These are phyloP conservation scores for Panaeolus papilionaceus DNA, from an alignment of 768 basidiomycete species.

Conservation along the genomic window DNA sequence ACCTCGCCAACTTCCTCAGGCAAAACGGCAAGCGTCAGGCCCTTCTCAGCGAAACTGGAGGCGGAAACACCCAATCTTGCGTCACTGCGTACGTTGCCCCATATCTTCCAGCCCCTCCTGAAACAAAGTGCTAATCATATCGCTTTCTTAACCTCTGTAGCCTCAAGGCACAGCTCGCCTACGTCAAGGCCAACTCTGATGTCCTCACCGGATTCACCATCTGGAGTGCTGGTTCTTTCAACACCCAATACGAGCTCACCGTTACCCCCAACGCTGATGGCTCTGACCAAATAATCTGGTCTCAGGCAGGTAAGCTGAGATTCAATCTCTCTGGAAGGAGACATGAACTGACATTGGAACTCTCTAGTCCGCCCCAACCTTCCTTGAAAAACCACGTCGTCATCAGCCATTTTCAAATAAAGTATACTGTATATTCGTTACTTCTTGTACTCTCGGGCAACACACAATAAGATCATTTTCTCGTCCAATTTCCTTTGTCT, in stretches of 20 bases:
- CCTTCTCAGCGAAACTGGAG: constrained; percentile 59
- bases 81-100: constrained; percentile 37
- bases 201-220: constrained; percentile 55
- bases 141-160: constrained; percentile 25
- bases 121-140: neutral
- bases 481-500: too few species aligned
- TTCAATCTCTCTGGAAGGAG: neutral
- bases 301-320: constrained; percentile 38
- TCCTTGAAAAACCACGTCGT: neutral
- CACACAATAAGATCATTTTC: too few species aligned
- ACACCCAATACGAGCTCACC: constrained; percentile 53
- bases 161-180: constrained; percentile 49
- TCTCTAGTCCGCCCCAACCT: neutral
- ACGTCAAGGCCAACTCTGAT: constrained; percentile 48
- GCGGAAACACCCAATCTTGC: constrained; percentile 56
- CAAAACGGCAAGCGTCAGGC: constrained; percentile 41
- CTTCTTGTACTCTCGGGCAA: too few species aligned
- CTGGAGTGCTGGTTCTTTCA: constrained; percentile 61
- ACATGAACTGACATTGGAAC: neutral
- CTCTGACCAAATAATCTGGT: constrained; percentile 54
- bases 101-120: neutral
- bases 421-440: too few species aligned
- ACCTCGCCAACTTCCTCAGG: constrained; percentile 47
- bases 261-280: constrained; percentile 55
- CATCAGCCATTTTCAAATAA: too few species aligned